These are phyloP conservation scores for Xylariaceae sp. DNA, from an alignment of 2,329 filamentous ascomycete species.

Conservation along the genomic window DNA sequence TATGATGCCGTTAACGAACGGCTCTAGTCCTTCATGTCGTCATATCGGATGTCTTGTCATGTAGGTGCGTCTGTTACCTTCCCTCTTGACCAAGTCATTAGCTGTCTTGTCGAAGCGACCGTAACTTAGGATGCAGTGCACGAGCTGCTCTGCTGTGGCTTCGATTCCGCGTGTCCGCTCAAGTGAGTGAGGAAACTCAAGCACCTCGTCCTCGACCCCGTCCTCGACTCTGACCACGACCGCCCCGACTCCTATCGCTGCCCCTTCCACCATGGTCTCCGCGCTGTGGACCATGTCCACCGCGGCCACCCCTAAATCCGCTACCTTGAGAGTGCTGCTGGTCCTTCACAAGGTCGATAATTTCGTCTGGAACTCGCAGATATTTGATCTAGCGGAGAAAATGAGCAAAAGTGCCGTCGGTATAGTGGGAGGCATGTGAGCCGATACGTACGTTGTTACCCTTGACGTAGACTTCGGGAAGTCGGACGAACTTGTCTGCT, in stretches of 20 bases:
- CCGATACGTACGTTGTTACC: conserved; percentile 79
- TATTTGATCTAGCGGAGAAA: conserved; percentile 80
- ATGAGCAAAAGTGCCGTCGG: conserved; percentile 19
- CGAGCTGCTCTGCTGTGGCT: background rate
- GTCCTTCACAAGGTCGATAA: conserved; percentile 90
- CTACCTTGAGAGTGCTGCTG: conserved; percentile 68
- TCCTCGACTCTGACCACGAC: conserved; percentile 49
- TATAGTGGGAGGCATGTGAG: conserved; percentile 9
- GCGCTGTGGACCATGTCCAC: conserved; percentile 44
- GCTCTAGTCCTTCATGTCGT: background rate
- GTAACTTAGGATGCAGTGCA: background rate
- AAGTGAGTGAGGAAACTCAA: conserved; percentile 22
- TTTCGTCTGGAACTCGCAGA: conserved; percentile 90
- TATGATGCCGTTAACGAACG: background rate
- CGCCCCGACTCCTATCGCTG: conserved; percentile 52
- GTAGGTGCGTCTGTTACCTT: background rate
- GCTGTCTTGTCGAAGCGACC: background rate
- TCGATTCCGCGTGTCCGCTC: background rate
- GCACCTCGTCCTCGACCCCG: conserved; percentile 39
- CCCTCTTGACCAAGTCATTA: background rate
- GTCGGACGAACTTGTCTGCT: conserved; percentile 85
- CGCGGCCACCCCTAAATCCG: conserved; percentile 62
- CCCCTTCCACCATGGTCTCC: conserved; percentile 57
- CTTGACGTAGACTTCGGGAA: conserved; percentile 93
- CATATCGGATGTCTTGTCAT: conserved; percentile 5